Percentiles rank a stretch among this genome's conserved stretches.
Evolutionary conservation across 306 rosid species (phyloP).

Genomic region (Cucurbita moschata): DNA sequence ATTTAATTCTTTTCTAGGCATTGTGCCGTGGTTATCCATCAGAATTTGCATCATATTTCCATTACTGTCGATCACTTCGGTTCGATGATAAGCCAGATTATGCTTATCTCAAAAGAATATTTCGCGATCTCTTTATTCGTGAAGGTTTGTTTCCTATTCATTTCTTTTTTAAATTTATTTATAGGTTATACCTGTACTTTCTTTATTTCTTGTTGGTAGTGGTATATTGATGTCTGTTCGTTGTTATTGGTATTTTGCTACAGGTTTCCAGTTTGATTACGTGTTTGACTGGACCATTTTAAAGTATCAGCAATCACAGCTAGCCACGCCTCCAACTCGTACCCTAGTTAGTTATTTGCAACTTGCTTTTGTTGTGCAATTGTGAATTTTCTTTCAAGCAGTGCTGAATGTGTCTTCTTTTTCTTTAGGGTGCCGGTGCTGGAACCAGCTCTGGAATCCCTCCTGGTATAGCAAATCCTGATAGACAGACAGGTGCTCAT

Average conservation of each 20-base stretch:
- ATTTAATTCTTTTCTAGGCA: conserved; percentile 45
- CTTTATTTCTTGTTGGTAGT: neutral
- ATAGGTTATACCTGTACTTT: neutral
- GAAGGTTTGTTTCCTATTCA: conserved; percentile 41
- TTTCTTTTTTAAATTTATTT: neutral
- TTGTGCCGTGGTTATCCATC: conserved; percentile 92
- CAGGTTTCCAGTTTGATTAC: conserved; percentile 65
- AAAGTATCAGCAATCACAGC: conserved; percentile 90
- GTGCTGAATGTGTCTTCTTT: neutral
- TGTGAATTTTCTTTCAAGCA: conserved; percentile 4
- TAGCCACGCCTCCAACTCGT: conserved; percentile 71
- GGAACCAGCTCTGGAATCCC: conserved; percentile 87
- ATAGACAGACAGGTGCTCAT: conserved; percentile 56
- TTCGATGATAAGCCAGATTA: conserved; percentile 96
- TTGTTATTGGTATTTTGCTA: conserved; percentile 6
- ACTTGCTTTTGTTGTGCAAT: neutral
- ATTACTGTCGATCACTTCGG: conserved; percentile 85
- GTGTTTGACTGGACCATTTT: conserved; percentile 49
- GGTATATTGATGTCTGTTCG: neutral
- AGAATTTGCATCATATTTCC: conserved; percentile 94
- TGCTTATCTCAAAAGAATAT: conserved; percentile 89
- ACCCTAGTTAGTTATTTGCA: conserved; percentile 28
- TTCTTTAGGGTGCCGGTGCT: conserved; percentile 46
- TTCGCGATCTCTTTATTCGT: conserved; percentile 86
- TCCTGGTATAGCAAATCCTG: conserved; percentile 41